Evolutionary conservation across 2,329 filamentous ascomycete species (phyloP).

Genomic region (Tolypocladium endophyticum): DNA sequence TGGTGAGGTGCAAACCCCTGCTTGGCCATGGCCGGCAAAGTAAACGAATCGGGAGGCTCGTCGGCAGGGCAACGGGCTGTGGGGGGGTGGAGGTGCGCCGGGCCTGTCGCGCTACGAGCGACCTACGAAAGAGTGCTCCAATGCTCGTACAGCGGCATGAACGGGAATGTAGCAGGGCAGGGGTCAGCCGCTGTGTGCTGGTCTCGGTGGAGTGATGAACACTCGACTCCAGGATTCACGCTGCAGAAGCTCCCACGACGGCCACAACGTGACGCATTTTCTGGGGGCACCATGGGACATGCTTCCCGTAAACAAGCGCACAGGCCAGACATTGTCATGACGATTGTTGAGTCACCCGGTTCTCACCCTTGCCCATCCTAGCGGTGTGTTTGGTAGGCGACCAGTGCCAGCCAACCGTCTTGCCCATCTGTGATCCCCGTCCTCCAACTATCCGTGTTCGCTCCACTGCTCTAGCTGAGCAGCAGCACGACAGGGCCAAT

Average conservation of each 20-base stretch:
- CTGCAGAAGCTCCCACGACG: background rate
- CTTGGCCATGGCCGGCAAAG: conserved; percentile 3
- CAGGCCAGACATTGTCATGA: background rate
- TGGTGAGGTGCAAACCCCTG: background rate
- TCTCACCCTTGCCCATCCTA: background rate
- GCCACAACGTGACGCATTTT: background rate
- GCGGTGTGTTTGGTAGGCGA: background rate
- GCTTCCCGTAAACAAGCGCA: background rate
- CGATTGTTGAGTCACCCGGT: background rate
- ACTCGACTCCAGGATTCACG: background rate
- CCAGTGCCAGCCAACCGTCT: background rate
- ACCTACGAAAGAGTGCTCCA: too few species aligned
- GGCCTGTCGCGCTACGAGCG: background rate
- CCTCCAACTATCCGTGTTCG: background rate
- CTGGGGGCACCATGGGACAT: background rate
- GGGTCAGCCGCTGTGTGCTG: background rate
- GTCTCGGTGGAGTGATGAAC: background rate
- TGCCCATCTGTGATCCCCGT: background rate
- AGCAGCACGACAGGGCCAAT: background rate
- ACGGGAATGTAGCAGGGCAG: conserved; percentile 3
- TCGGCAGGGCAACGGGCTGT: conserved; percentile 15
- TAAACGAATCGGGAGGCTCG: conserved; percentile 9
- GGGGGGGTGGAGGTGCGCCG: background rate
- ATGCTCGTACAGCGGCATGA: too few species aligned
- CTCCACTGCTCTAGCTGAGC: background rate